phyloP scores from a whole-genome alignment of 2,329 filamentous ascomycete genomes.

The Trichoderma koningiopsis region DNA sequence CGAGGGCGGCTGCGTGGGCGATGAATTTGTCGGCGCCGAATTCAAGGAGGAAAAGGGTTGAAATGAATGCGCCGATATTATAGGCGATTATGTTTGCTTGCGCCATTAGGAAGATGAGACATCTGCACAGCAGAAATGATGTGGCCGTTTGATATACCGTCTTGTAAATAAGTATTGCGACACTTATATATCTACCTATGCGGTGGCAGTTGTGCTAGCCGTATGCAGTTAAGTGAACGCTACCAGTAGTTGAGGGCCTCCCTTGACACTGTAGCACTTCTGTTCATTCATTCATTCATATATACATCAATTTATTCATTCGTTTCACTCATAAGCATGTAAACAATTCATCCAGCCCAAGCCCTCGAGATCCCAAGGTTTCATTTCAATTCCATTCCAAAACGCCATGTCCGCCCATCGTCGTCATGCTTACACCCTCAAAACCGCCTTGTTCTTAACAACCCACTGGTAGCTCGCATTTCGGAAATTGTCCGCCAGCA shows the following conservation, averaged over 20 bases:
- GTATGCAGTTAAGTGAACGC: too few relatives aligned
- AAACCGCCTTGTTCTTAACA: constrained; percentile 29
- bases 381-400: not conserved
- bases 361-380: not conserved
- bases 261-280: too few relatives aligned
- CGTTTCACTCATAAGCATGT: not conserved
- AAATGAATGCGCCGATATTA: constrained; percentile 1
- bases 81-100: not conserved
- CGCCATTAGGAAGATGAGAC: not conserved
- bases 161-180: too few relatives aligned
- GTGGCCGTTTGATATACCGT: too few relatives aligned
- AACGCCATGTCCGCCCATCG: not conserved
- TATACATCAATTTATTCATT: not conserved
- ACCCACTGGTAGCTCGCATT: constrained; percentile 36
- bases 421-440: constrained; percentile 31
- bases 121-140: too few relatives aligned
- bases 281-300: not conserved
- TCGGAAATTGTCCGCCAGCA: constrained; percentile 45
- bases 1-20: not conserved
- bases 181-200: too few relatives aligned
- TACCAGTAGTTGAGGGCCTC: too few relatives aligned
- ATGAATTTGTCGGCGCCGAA: constrained; percentile 2
- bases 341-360: not conserved
- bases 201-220: too few relatives aligned
- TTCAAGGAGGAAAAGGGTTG: constrained; percentile 1